Base-by-base conservation (phyloP, 2,329 filamentous ascomycete genomes). In the Cladosporium sp. region DNA sequence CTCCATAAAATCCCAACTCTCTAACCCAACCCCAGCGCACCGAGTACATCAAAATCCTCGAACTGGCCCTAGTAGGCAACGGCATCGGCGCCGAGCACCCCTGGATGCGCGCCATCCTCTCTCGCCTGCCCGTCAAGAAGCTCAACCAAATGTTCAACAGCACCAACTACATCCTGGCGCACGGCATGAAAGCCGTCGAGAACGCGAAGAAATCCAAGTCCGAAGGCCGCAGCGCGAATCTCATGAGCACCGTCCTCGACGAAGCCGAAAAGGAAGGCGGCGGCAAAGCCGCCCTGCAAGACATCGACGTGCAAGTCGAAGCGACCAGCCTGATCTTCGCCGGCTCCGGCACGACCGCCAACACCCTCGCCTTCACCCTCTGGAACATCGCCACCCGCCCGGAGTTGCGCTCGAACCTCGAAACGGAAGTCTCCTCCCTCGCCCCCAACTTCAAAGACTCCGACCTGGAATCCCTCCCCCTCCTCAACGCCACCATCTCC, bases 61-160 rank as follows among this genome's bases (percentile, higher is more conserved):
- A 66, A 22, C 55, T 55, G 9, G 58, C 61, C 5, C 38, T 67
- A 27, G 55, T 64, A 18, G 62, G 60, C 8, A 58, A 58, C 12
- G 64, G 64, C 2, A 57, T 69, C 4, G 64, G 64, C 2, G 57
- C 59, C 4, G 65, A 69, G 41, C 20, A 66, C 25, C 63, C 67
- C 1, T 42, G 61, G 22, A 32, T 67, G 12, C 51, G 60, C 13
- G 38, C 46, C 4, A 49, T 67, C 7, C 59, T 54, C 5, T 52
- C 52, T 22, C 22, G 50, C 9, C 30, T 66, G 35, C 62, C 62
- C 3, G 50, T 62, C 8, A 51, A 57, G 38, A 33, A 52, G 4
- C 43, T 55, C 13, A 46, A 53, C 18, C 57, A 59, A 38, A 47
- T 59, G 27, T 63, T 58, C 43, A 55, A 55, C 25, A 50, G 48